These are phyloP conservation scores for Myxozyma neglecta DNA, from an alignment of 805 yeast genomes.

Conservation along the genomic window DNA sequence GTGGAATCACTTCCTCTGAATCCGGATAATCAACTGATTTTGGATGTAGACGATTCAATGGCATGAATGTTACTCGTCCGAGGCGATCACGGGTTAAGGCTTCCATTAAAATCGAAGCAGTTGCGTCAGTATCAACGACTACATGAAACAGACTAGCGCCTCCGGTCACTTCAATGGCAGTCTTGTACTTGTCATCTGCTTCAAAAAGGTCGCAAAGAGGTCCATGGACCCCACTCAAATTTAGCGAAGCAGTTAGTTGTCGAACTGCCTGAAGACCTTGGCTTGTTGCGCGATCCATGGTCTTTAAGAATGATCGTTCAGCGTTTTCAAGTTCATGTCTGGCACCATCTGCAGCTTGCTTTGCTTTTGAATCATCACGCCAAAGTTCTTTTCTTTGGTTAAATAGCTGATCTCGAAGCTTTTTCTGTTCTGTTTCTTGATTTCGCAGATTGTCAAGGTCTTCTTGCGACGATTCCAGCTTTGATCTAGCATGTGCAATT, in stretches of 20 bases:
- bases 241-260: slow-evolving; percentile 59
- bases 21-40: slow-evolving; percentile 57
- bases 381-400: slow-evolving; percentile 73
- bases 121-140: slow-evolving; percentile 83
- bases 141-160: slow-evolving; percentile 82
- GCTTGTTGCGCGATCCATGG: slow-evolving; percentile 71
- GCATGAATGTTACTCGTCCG: slow-evolving; percentile 90
- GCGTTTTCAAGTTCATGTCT: slow-evolving; percentile 57
- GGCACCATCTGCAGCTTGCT: slow-evolving; percentile 56
- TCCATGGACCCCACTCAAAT: slow-evolving; percentile 69
- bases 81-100: slow-evolving; percentile 66
- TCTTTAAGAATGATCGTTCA: slow-evolving; percentile 61
- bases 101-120: slow-evolving; percentile 77
- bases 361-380: slow-evolving; percentile 72
- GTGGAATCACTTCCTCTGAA: slow-evolving; percentile 67
- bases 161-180: slow-evolving; percentile 86
- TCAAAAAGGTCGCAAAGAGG: slow-evolving; percentile 80
- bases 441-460: slow-evolving; percentile 23
- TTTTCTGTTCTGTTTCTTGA: slow-evolving; percentile 26
- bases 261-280: slow-evolving; percentile 70
- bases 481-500: slow-evolving; percentile 16
- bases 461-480: slow-evolving; percentile 31
- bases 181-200: slow-evolving; percentile 77
- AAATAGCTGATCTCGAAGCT: slow-evolving; percentile 42
- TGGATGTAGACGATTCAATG: slow-evolving; percentile 66